These are phyloP conservation scores for Chaetomium globosum DNA, from an alignment of 2,329 filamentous ascomycete genomes.

Conservation along the genomic window DNA sequence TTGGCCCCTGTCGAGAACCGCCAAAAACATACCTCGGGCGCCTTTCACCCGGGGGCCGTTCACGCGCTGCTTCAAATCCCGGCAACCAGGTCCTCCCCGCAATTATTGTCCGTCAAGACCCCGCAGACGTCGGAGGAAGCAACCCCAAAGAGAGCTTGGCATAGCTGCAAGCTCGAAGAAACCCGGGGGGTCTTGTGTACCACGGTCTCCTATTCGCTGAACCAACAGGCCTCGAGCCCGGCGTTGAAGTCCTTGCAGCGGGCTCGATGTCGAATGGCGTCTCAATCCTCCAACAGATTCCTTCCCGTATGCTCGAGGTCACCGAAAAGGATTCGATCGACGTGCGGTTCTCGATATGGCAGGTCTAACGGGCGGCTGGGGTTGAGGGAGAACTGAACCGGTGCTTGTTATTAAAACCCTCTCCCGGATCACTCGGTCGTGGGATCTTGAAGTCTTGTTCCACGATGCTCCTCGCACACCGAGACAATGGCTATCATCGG, in stretches of 20 bases:
- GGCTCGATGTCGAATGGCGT: neutral
- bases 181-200: neutral
- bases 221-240: neutral
- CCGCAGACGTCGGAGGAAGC: constrained; percentile 32
- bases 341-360: neutral
- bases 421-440: neutral
- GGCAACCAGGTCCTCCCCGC: constrained; percentile 16
- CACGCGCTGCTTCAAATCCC: constrained; percentile 8
- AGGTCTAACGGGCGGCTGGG: neutral
- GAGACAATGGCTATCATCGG: constrained; percentile 40
- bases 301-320: neutral
- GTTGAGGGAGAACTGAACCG: too few relatives aligned
- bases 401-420: neutral
- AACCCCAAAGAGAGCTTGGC: constrained; percentile 33
- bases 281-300: neutral
- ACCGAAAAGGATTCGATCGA: constrained; percentile 5
- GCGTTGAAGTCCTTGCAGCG: neutral
- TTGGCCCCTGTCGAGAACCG: neutral
- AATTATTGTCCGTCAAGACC: constrained; percentile 16
- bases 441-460: neutral
- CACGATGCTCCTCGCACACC: neutral
- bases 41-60: constrained; percentile 10
- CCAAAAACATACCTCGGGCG: constrained; percentile 5
- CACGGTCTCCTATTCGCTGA: constrained; percentile 11
- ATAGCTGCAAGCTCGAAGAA: constrained; percentile 3